Base-by-base conservation (phyloP, 2,329 filamentous ascomycete genomes). In the Diplodia corticola region DNA sequence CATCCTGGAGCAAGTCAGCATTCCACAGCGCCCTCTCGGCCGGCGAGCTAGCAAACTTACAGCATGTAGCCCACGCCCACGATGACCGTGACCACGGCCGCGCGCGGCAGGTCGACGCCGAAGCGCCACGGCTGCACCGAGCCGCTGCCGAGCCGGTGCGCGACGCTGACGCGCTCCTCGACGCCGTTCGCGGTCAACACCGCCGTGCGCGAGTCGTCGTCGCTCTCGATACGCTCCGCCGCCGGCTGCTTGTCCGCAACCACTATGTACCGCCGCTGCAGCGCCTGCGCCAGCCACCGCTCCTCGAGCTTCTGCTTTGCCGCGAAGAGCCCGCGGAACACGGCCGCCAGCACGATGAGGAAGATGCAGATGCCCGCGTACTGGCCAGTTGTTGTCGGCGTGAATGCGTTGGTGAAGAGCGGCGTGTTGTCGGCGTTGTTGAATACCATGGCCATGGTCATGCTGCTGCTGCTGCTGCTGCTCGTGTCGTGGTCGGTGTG, bases 351-450 rank as follows among this genome's bases (percentile, higher is more conserved):
- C 51, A 90, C 71, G 75, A 97, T 88, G 67, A 97, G 85, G 80
- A 97, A 97, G 77, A 97, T 91, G 82, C 94, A 96, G 30, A 92
- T 96, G 65, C 88, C 94, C 1, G 92, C 92, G 78, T 97, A 98
- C 67, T 85, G 81, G 71, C 89, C 92, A 5, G 84, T 81, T 40
- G 81, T 88, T 30, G 75, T 79, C 5, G 94, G 94, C 2, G 90
- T 90, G 92, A 93, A 98, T 66, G 81, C 80, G 69, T 84, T 86
- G 71, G 88, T 88, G 83, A 95, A 95, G 68, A 80, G 78, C 84
- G 86, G 87, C 61, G 69, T 70, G 51, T 67, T 71, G 50, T 69
- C 68, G 22, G 59, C 66, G 2, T 69, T 64, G 9, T 69, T 69
- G 55, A 60, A 70, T 54, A 44, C 68, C 48, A 65, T 61, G 48